These are phyloP conservation scores for Petunia axillaris DNA, from an alignment of 257 asterid species.

Conservation along the genomic window DNA sequence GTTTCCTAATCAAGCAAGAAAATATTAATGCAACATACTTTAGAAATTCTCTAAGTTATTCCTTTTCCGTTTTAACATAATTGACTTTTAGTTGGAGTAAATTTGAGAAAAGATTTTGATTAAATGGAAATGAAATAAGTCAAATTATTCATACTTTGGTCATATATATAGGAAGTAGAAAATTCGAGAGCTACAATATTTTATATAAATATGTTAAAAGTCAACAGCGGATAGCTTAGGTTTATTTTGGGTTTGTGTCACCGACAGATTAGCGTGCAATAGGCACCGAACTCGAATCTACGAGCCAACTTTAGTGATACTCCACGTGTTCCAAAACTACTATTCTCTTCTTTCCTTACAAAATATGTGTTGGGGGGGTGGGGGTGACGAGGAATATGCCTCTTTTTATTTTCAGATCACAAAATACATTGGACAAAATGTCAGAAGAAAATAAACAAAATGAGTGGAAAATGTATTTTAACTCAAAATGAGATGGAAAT, in stretches of 20 bases:
- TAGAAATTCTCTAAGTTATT: not conserved
- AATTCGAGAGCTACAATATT: not conserved
- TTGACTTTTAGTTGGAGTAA: constrained; percentile 19
- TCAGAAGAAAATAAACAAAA: too few species aligned
- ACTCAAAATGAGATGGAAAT: too few species aligned
- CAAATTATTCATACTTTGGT: not conserved
- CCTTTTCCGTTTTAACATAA: not conserved
- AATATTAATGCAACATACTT: not conserved
- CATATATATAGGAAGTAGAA: not conserved
- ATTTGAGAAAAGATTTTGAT: constrained; percentile 5
- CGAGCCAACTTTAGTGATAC: not conserved
- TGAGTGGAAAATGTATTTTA: too few species aligned
- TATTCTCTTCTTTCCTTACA: too few species aligned
- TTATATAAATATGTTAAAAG: not conserved
- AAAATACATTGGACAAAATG: too few species aligned
- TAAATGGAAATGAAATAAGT: not conserved
- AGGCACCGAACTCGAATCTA: not conserved
- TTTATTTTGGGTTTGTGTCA: constrained; percentile 5
- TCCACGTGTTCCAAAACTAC: not conserved
- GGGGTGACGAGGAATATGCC: too few species aligned
- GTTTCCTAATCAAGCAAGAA: not conserved
- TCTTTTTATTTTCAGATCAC: too few species aligned
- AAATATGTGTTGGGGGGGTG: too few species aligned
- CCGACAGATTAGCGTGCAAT: constrained; percentile 7
- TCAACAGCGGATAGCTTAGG: not conserved